These are phyloP conservation scores for Colletotrichum sp. DNA, from an alignment of 2,329 filamentous ascomycete genomes.

Conservation along the genomic window DNA sequence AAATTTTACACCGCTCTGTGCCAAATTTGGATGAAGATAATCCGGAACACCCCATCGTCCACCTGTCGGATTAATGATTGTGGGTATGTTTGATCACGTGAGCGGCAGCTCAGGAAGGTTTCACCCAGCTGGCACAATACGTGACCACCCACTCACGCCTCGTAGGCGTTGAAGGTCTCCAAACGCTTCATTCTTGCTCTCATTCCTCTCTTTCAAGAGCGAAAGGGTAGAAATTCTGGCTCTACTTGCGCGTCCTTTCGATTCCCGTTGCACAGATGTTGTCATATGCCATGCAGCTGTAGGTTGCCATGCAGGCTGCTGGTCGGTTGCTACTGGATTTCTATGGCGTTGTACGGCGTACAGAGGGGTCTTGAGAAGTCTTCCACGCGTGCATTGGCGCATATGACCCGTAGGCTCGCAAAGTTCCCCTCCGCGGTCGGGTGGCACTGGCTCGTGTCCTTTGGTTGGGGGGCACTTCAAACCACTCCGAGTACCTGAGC, in stretches of 20 bases:
- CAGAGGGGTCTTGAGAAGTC: background rate
- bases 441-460: background rate
- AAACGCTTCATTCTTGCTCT: too few species aligned
- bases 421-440: background rate
- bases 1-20: slow-evolving; percentile 43
- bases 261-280: background rate
- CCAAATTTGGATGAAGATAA: slow-evolving; percentile 10
- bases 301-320: background rate
- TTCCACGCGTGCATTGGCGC: background rate
- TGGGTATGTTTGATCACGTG: background rate
- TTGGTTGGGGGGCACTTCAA: background rate
- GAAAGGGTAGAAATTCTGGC: background rate
- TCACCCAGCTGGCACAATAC: background rate
- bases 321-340: background rate
- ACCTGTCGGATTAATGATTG: slow-evolving; percentile 11
- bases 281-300: background rate
- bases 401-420: background rate
- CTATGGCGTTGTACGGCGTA: background rate
- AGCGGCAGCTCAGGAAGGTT: background rate
- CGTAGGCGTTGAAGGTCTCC: background rate
- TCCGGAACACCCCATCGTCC: background rate
- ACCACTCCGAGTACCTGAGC: background rate
- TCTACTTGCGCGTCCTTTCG: background rate
- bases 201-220: background rate
- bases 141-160: background rate